Evolutionary conservation across 2,329 filamentous ascomycete genomes (phyloP).

Genomic region (Aquanectria penicillioides): DNA sequence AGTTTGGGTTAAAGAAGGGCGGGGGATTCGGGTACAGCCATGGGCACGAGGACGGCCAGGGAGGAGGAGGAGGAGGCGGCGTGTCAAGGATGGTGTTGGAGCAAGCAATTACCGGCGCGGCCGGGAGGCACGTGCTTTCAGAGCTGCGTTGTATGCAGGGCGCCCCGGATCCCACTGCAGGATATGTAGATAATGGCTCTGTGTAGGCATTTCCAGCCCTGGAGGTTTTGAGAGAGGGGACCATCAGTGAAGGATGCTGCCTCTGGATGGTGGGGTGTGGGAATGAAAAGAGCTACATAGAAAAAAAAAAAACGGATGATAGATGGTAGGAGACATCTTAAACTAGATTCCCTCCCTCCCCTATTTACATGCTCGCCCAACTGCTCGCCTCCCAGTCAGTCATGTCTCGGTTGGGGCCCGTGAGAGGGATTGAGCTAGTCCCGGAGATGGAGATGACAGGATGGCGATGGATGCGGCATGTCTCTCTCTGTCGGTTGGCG

Average conservation of each 20-base stretch:
- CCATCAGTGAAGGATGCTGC: background rate
- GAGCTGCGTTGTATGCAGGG: background rate
- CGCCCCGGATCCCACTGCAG: background rate
- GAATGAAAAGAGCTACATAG: background rate
- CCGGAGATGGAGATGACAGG: too few relatives aligned
- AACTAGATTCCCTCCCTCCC: background rate
- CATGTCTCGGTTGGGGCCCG: too few relatives aligned
- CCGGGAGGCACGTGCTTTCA: constrained; percentile 7
- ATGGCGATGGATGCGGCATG: too few relatives aligned
- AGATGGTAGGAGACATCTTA: constrained; percentile 1
- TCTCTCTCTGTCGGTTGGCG: too few relatives aligned
- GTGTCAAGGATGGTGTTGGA: constrained; percentile 1
- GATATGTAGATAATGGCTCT: constrained; percentile 4
- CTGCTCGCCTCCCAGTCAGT: too few relatives aligned
- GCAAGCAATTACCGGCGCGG: constrained; percentile 18
- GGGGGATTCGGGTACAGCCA: background rate
- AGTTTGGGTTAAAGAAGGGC: constrained; percentile 4
- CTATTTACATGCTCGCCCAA: too few relatives aligned
- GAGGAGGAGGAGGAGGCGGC: background rate
- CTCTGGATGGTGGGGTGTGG: background rate
- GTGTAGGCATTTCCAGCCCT: background rate
- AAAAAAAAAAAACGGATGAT: background rate
- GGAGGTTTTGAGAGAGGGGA: background rate
- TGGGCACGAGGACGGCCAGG: background rate
- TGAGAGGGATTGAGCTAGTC: too few relatives aligned